Evolutionary conservation across 148 eudicot genomes (phyloP).

Genomic region (Fallopia convolvulus): DNA sequence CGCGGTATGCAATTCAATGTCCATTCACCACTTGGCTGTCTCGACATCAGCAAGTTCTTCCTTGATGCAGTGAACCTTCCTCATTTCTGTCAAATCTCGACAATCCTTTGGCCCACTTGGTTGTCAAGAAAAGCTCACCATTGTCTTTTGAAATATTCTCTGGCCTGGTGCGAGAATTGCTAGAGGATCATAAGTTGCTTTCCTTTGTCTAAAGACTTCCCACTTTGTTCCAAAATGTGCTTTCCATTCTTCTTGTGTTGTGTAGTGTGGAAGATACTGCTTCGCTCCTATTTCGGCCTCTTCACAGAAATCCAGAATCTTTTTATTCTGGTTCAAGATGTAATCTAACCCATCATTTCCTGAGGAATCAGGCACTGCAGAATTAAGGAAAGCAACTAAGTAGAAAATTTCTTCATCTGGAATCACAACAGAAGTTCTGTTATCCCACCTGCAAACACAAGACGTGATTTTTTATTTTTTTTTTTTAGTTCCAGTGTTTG

Average conservation of each 20-base stretch:
- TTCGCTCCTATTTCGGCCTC: conserved; percentile 41
- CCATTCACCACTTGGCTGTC: neutral
- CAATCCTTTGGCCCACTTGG: neutral
- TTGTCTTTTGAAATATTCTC: conserved; percentile 53
- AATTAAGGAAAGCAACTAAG: conserved; percentile 26
- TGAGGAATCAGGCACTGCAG: conserved; percentile 38
- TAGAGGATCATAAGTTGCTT: conserved; percentile 71
- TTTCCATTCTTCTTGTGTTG: conserved; percentile 54
- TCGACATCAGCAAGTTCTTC: neutral
- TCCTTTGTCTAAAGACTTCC: conserved; percentile 51
- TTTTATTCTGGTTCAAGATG: conserved; percentile 43
- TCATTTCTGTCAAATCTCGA: neutral
- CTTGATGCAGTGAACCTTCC: neutral
- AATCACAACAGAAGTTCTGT: conserved; percentile 46
- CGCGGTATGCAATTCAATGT: neutral
- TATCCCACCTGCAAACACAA: conserved; percentile 47
- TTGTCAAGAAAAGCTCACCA: conserved; percentile 28
- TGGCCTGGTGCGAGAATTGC: conserved; percentile 90
- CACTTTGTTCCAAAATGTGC: conserved; percentile 66
- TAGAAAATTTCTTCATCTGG: conserved; percentile 51
- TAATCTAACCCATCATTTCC: conserved; percentile 54
- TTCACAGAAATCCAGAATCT: conserved; percentile 50
- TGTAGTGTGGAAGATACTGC: conserved; percentile 77
- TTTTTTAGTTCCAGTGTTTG: neutral
- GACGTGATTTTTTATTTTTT: neutral